A percentile compares a stretch with the other conserved stretches of the same genome.
phyloP scores from a whole-genome alignment of 2,329 filamentous ascomycete genomes.

The Fusarium poae region DNA sequence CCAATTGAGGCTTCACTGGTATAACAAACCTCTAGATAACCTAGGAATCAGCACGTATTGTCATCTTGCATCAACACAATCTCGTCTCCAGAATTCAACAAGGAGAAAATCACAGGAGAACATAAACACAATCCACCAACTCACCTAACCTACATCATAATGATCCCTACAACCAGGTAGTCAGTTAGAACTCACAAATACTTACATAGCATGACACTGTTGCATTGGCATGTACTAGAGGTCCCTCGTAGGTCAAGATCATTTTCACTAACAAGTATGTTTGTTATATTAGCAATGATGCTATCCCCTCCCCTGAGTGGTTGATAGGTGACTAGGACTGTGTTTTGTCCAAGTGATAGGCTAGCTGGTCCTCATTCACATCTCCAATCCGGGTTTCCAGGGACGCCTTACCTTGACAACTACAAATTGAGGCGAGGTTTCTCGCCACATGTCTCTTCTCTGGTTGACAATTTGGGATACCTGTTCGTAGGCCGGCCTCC shows the following conservation, averaged over 20 bases:
- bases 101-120: background rate
- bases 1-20: background rate
- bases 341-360: slow-evolving; percentile 11
- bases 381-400: slow-evolving; percentile 11
- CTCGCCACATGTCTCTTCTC: slow-evolving; percentile 13
- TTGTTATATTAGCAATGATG: slow-evolving; percentile 8
- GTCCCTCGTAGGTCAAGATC: background rate
- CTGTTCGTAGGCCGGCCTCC: slow-evolving; percentile 20
- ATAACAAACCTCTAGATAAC: background rate
- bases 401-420: slow-evolving; percentile 13
- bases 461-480: slow-evolving; percentile 29
- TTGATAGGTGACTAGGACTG: slow-evolving; percentile 2
- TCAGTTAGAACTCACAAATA: background rate
- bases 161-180: background rate
- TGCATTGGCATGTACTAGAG: slow-evolving; percentile 9
- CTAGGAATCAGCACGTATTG: background rate
- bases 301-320: slow-evolving; percentile 11
- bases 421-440: background rate
- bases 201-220: slow-evolving; percentile 1
- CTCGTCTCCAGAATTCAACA: background rate
- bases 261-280: slow-evolving; percentile 9
- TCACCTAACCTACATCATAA: background rate
- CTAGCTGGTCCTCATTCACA: background rate
- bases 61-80: background rate
- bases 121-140: background rate